Evolutionary conservation across 768 basidiomycete species (phyloP), one percentile per base, ranked within the genome.

Genomic region (Lepiota subincarnata): DNA sequence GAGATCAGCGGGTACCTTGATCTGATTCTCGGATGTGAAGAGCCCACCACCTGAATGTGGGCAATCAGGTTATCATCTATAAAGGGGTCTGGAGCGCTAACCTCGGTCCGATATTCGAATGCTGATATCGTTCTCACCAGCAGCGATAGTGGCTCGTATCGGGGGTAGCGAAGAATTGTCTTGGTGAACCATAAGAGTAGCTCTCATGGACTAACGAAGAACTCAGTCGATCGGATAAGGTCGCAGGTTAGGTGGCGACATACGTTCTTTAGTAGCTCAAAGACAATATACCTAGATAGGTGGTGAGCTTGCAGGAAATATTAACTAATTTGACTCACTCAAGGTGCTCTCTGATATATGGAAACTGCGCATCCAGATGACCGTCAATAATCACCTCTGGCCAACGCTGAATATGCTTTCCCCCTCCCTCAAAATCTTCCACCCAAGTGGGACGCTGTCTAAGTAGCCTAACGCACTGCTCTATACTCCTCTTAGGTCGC

Each of bases 31-130:
- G 6, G 77, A 63, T 16, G 72, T 75, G 40, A 70, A 64, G 6
- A 94, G 75, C 1, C 92, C 91, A 2, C 90, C 89, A 35, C 90
- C 92, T 87, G 64, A 3, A 47, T 59, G 41, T 40, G 42, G 43
- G 12, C 46, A 37, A 58, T 59, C 55, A 62, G 46, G 48, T 6
- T 7, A 11, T n/a, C 31, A 10, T n/a, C 16, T 4, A 13, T 26
- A 41, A n/a, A 16, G n/a, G 31, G 41, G 22, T 16, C 34, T 42
- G 49, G 16, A 26, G 6, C 14, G 31, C n/a, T 35, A 50, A 85
- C 92, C 93, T 81, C 90, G 84, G 64, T 96, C 92, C n/a, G 92
- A 92, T 71, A 96, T 86, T 36, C 92, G 85, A 46, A 96, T 79
- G 5, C 82, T 78, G 42, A 96, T 79, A 46, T 89, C 81, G 48